Evolutionary conservation across 2,329 filamentous ascomycete species (phyloP).

Genomic region (Scytalidium sp.): DNA sequence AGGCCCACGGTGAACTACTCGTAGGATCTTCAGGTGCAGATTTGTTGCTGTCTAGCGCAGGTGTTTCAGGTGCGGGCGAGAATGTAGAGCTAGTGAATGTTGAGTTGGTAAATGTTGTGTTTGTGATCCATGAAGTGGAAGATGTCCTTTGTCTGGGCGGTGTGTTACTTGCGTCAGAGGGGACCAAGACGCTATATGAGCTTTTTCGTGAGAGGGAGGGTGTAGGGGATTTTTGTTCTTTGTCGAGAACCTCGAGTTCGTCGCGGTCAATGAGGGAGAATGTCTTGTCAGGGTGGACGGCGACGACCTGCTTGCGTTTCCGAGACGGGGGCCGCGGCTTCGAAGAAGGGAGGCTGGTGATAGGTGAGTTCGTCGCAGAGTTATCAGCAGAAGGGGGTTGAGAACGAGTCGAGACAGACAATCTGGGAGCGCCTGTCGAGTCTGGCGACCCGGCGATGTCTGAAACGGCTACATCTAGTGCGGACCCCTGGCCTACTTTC

Average conservation of each 20-base stretch:
- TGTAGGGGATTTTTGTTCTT: slow-evolving; percentile 1
- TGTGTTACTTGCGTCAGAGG: slow-evolving; percentile 17
- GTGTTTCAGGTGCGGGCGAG: slow-evolving; percentile 17
- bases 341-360: slow-evolving; percentile 4
- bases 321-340: slow-evolving; percentile 21
- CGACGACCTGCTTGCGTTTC: slow-evolving; percentile 22
- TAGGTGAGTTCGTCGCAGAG: slow-evolving; percentile 23
- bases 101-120: slow-evolving; percentile 11
- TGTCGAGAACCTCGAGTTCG: slow-evolving; percentile 10
- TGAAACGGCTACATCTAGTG: slow-evolving; percentile 6
- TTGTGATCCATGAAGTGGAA: slow-evolving; percentile 21
- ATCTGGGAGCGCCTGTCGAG: slow-evolving; percentile 16
- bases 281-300: slow-evolving; percentile 25
- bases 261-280: slow-evolving; percentile 26
- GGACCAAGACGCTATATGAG: slow-evolving; percentile 4
- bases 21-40: slow-evolving; percentile 27
- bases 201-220: slow-evolving; percentile 1
- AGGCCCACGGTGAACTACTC: slow-evolving; percentile 27
- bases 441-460: slow-evolving; percentile 8
- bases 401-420: slow-evolving; percentile 18
- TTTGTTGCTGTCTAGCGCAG: slow-evolving; percentile 19
- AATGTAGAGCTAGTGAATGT: neutral
- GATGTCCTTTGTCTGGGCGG: neutral
- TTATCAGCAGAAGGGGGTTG: slow-evolving; percentile 16
- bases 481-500: slow-evolving; percentile 1